Evolutionary conservation across 2,329 filamentous ascomycete genomes (phyloP), one percentile per base, ranked within the genome.

Genomic region (Aspergillus sp.): DNA sequence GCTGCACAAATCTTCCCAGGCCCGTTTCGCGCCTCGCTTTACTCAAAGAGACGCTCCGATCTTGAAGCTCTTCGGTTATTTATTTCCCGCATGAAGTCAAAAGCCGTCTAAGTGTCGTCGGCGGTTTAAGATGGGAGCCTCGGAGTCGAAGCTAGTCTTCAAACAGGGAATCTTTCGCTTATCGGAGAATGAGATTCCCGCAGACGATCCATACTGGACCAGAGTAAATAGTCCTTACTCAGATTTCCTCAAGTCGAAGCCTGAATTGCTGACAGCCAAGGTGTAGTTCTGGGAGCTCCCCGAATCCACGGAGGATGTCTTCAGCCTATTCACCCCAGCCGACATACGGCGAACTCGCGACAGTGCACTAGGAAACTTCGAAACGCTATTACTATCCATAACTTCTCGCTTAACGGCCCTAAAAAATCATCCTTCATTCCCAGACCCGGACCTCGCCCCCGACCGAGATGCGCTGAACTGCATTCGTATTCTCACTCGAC

Each of bases 121-220:
- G 58, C 64, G 60, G 60, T 65, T 68, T 64, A 72, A 69, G 56
- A 99, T 99, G 95, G 95, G 95, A 77, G 93, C 93, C 73, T 97
- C 93, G 78, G 93, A 98, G 80, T 98, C 93, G 70, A 98, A 98
- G 84, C 87, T 98, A 72, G 91, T 93, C 72, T 98, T 99, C 84
- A 98, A 97, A 79, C 91, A 96, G 78, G 93, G 93, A 78, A 96
- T 98, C 80, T 97, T 98, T 81, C 87, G 90, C 72, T 86, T 99
- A 58, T 95, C 92, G n/a, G 92, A 96, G 74, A 87, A 88, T 64
- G 83, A 90, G 73, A 97, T 98, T 71, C 83, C 91, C 59, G 86
- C 91, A 56, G 89, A 95, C 76, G 91, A 97, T 78, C 82, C 86
- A 17, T 97, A 96, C 79, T 99, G 95, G 95, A 88, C 89, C 63